Base-by-base conservation (phyloP, 768 basidiomycete species). In the Inosperma sp. region DNA sequence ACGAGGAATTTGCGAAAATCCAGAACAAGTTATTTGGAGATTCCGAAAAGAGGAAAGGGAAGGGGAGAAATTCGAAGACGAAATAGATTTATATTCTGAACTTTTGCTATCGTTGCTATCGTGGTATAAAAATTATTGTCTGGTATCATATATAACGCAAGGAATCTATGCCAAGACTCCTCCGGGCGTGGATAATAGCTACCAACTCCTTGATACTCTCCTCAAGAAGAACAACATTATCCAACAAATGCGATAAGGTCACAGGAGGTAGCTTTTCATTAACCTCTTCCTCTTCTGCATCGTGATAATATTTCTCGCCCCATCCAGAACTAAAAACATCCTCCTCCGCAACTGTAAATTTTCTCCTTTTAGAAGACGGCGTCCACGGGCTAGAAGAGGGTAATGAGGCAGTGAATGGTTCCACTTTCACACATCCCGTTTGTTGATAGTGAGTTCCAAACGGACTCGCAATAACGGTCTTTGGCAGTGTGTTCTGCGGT, bases 141-240 rank as follows among this genome's bases (percentile, higher is more conserved):
- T 36, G 35, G 45, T 59, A 63, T 68, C 72, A 90, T 59, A 92
- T 62, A 62, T 88, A 91, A 58, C 86, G 80, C 54, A 92, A 68
- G 19, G 82, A 75, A 68, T 94, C 92, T 54, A 94, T 87, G 7
- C 93, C 93, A 47, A 94, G 68, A 67, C 83, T 85, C 54, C 88
- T 73, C 52, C 92, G 74, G 13, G 88, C 90, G 67, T 90, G 85
- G 45, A 93, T 80, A 56, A 93, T 85, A 12, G 90, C 88, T 12
- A 83, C 82, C 27, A 93, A 71, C 66, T 98, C 95, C 70, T 97
- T 97, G 62, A 97, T 86, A 54, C 85, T 87, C 67, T 97, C 95
- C 68, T 97, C 95, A 55, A 98, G 64, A 33, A 97, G 84, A 25
- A 98, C 93, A 25, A 94, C 86, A 62, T 97, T 97, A 64, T 97